A percentile compares a stretch with the other conserved stretches of the same genome.
These are phyloP conservation scores for Erysimum cheiri DNA, from an alignment of 441 rosid genomes.

Conservation along the genomic window DNA sequence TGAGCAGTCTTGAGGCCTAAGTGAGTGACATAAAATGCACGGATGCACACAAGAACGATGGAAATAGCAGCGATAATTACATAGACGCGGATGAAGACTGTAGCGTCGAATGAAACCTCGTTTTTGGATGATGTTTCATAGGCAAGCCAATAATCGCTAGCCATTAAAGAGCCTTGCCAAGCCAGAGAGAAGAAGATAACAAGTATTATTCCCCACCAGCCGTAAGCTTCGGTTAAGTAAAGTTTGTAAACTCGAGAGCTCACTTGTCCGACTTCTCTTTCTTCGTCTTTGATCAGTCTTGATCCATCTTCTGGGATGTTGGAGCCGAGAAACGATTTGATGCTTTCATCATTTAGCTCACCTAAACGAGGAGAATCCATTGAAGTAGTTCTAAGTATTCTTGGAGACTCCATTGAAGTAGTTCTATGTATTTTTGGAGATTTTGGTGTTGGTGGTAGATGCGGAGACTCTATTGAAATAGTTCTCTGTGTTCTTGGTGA, in stretches of 20 bases:
- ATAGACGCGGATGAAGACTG: slow-evolving; percentile 70
- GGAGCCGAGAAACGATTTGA: slow-evolving; percentile 53
- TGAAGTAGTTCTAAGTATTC: slow-evolving; percentile 38
- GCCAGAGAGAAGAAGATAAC: slow-evolving; percentile 66
- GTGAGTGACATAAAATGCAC: slow-evolving; percentile 62
- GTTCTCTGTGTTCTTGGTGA: slow-evolving; percentile 40
- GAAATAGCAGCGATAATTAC: slow-evolving; percentile 65
- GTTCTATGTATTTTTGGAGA: slow-evolving; percentile 43
- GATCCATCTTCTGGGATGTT: slow-evolving; percentile 63
- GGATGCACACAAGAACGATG: slow-evolving; percentile 54
- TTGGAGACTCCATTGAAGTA: slow-evolving; percentile 47
- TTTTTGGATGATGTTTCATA: slow-evolving; percentile 77
- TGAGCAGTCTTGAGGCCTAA: slow-evolving; percentile 92
- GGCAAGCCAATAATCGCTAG: slow-evolving; percentile 94
- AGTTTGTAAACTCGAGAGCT: slow-evolving; percentile 74
- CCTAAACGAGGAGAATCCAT: slow-evolving; percentile 42
- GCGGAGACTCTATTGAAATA: slow-evolving; percentile 26
- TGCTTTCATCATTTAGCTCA: slow-evolving; percentile 58
- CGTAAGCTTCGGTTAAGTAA: slow-evolving; percentile 87
- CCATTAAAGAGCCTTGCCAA: slow-evolving; percentile 89
- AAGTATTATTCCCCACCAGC: slow-evolving; percentile 87
- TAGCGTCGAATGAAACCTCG: slow-evolving; percentile 57
- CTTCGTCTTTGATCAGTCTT: slow-evolving; percentile 88
- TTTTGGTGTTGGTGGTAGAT: slow-evolving; percentile 38
- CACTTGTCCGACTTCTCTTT: slow-evolving; percentile 79